Percentiles rank a stretch among this genome's conserved stretches.
These are phyloP conservation scores for Pseudogymnoascus sp. DNA, from an alignment of 2,329 filamentous ascomycete genomes.

Conservation along the genomic window DNA sequence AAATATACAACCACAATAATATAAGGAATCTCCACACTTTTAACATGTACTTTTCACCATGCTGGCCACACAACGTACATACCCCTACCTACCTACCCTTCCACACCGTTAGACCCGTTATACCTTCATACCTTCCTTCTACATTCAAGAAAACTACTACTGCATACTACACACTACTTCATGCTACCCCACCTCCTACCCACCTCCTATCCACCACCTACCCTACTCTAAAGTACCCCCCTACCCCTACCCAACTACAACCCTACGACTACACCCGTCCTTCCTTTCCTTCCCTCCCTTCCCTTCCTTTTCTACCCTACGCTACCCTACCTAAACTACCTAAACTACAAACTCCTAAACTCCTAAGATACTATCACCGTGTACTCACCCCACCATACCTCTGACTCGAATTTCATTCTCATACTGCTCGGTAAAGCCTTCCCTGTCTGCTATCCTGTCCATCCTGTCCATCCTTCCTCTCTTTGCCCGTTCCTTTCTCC, in stretches of 20 bases:
- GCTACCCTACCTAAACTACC: background rate
- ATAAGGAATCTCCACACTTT: background rate
- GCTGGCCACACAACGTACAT: background rate
- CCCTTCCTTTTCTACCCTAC: background rate
- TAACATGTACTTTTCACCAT: background rate
- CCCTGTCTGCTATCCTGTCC: background rate
- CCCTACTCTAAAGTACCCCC: background rate
- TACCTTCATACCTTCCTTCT: background rate
- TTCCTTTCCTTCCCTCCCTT: background rate
- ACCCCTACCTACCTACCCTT: background rate
- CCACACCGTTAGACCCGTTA: background rate
- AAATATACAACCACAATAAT: background rate
- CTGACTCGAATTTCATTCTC: background rate
- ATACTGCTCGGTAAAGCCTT: background rate
- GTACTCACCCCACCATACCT: background rate
- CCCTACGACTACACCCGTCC: background rate
- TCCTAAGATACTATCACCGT: no score
- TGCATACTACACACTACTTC: background rate
- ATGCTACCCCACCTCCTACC: background rate
- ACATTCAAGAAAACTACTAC: no score
- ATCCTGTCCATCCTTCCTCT: background rate
- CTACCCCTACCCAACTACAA: background rate
- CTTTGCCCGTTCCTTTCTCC: background rate
- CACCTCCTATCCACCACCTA: background rate
- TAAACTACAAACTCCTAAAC: no score